Percentiles rank a stretch among this genome's conserved stretches.
Conservation (phyloP, 2,329 filamentous ascomycete genomes). For the Exophiala alcalophila region DNA sequence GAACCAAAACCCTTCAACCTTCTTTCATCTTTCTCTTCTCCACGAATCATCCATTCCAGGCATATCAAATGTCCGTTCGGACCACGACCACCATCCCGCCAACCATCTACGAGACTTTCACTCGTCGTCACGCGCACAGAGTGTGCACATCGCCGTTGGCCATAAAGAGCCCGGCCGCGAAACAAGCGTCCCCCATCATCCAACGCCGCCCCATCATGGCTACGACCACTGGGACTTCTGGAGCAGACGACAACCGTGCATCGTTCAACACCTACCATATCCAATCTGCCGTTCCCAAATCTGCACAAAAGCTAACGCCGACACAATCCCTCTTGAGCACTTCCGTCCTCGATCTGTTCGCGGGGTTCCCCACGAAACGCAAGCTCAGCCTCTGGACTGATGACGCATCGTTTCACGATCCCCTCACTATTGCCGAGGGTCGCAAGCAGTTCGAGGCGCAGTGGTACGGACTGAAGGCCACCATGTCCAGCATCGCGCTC, state of each 20-base stretch:
- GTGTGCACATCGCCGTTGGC: not conserved
- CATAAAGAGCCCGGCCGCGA: not conserved
- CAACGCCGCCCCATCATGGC: conserved; percentile 7
- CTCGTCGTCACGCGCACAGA: conserved; percentile 6
- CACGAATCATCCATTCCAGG: not conserved
- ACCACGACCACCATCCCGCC: conserved; percentile 11
- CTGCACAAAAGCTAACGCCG: conserved; percentile 55
- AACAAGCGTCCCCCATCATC: not conserved
- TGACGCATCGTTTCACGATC: conserved; percentile 57
- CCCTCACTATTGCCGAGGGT: conserved; percentile 56
- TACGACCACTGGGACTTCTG: no score
- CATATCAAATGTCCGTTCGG: no score
- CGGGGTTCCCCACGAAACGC: conserved; percentile 33
- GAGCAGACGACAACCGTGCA: no score
- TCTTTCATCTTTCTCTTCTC: not conserved
- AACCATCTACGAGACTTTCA: conserved; percentile 26
- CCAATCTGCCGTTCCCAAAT: conserved; percentile 17
- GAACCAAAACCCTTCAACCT: no score
- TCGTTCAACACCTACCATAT: conserved; percentile 1
- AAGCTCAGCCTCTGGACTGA: conserved; percentile 52
- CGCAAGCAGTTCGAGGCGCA: conserved; percentile 53
- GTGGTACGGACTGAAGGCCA: conserved; percentile 59
- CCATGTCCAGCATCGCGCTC: conserved; percentile 58
- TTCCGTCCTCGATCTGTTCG: conserved; percentile 61
- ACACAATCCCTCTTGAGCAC: conserved; percentile 57